Base-by-base conservation (phyloP, 2,329 filamentous ascomycete genomes). In the Fusarium domesticum region DNA sequence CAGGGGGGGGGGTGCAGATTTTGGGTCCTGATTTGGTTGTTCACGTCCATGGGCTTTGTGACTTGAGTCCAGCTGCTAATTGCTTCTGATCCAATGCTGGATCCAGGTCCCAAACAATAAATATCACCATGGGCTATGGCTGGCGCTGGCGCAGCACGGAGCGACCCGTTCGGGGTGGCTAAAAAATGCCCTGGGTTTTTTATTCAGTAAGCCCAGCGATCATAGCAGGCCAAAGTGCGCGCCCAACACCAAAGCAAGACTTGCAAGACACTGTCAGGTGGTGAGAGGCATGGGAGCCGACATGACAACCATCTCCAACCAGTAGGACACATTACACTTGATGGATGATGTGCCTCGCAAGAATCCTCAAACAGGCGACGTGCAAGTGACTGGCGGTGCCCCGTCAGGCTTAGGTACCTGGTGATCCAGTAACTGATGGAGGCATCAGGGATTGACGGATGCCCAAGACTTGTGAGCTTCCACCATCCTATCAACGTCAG, bases 111-210 rank as follows among this genome's bases (percentile, higher is more conserved):
- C 38, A 10, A 37, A 17, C 23, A 45, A 36, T 37, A 37, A 40
- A 48, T 39, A 54, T 51, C 47, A 32, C 39, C 34, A 43, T 34
- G 35, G 42, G 50, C n/a, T n/a, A 54, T 53, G 52, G 45, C 48
- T 55, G 48, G 52, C 52, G 55, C 51, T 52, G 51, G 52, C 51
- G 52, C 46, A 44, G 47, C n/a, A 35, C 52, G 48, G 52, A 54
- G 52, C 52, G 52, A 55, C 52, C 52, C 52, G 52, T 45, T 42
- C 45, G 42, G 32, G 42, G 52, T n/a, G n/a, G 53, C 50, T 54
- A 53, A 53, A 50, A 46, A 45, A 45, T 50, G 42, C 43, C 34
- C 48, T 39, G 40, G 42, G 39, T 40, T 41, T 28, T n/a, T 48
- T 19, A 11, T 18, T 32, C 41, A 28, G 50, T 42, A 35, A 52